Evolutionary conservation across 257 asterid genomes (phyloP).

Genomic region (Gentiana dahurica): DNA sequence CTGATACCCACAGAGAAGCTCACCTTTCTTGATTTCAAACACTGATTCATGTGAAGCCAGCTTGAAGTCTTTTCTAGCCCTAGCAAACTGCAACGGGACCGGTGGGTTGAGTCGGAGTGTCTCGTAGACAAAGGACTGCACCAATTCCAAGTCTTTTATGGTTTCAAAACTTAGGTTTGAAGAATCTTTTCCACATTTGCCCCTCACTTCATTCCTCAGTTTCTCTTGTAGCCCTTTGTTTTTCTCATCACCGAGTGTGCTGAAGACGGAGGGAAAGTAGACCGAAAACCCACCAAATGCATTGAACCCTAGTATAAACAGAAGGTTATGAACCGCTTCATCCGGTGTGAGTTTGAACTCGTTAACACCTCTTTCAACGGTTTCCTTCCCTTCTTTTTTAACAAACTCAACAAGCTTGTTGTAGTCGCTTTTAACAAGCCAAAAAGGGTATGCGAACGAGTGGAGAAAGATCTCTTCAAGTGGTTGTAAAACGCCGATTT

Average conservation of each 20-base stretch:
- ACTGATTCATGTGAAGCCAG: conserved; percentile 41
- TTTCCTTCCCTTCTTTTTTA: conserved; percentile 37
- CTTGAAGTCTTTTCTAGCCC: conserved; percentile 74
- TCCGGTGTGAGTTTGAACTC: conserved; percentile 54
- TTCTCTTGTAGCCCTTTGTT: conserved; percentile 27
- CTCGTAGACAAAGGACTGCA: conserved; percentile 69
- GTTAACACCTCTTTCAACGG: conserved; percentile 27
- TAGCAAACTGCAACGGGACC: conserved; percentile 61
- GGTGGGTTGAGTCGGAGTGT: conserved; percentile 69
- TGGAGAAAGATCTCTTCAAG: conserved; percentile 70
- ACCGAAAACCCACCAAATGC: conserved; percentile 75
- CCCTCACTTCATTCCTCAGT: conserved; percentile 53
- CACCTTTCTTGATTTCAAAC: conserved; percentile 81
- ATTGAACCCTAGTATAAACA: conserved; percentile 74
- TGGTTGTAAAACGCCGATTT: conserved; percentile 46
- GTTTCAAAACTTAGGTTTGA: conserved; percentile 34
- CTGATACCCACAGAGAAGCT: conserved; percentile 69
- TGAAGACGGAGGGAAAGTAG: conserved; percentile 28
- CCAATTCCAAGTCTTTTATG: conserved; percentile 50
- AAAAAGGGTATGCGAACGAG: conserved; percentile 68
- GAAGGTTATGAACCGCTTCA: conserved; percentile 63
- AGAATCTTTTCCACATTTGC: conserved; percentile 16
- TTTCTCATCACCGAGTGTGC: conserved; percentile 32
- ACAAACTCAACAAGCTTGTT: conserved; percentile 44
- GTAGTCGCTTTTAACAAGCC: conserved; percentile 51